A percentile compares a stretch with the other conserved stretches of the same genome.
phyloP scores from a whole-genome alignment of 805 yeast species.

The Schwanniomyces vanrijiae region DNA sequence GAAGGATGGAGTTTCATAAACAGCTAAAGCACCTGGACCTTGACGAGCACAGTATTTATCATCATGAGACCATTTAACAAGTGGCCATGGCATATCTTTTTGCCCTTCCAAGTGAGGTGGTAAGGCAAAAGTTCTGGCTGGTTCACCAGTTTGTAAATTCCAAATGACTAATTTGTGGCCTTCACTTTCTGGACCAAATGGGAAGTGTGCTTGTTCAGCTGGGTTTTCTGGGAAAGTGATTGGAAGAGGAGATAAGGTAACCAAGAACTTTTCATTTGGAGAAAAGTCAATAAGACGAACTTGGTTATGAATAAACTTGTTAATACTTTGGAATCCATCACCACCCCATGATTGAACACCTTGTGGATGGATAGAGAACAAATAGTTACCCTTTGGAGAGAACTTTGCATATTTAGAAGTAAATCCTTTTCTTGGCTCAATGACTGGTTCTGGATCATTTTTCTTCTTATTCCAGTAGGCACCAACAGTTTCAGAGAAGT shows the following conservation, averaged over 20 bases:
- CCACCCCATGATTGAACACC: slow-evolving; percentile 99
- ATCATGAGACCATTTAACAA: slow-evolving; percentile 92
- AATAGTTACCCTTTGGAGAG: slow-evolving; percentile 90
- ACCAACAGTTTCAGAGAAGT: slow-evolving; percentile 76
- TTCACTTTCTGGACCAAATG: slow-evolving; percentile 82
- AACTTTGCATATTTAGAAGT: slow-evolving; percentile 85
- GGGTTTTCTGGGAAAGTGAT: slow-evolving; percentile 63
- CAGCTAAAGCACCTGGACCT: slow-evolving; percentile 88
- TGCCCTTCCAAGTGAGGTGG: slow-evolving; percentile 68
- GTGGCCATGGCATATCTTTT: slow-evolving; percentile 89
- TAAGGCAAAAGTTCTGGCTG: slow-evolving; percentile 87
- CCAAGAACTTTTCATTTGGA: slow-evolving; percentile 86
- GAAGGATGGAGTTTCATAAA: slow-evolving; percentile 81
- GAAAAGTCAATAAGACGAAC: slow-evolving; percentile 89
- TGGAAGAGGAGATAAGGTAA: slow-evolving; percentile 87
- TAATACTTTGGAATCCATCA: slow-evolving; percentile 65
- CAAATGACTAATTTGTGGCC: slow-evolving; percentile 94
- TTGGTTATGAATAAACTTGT: slow-evolving; percentile 82
- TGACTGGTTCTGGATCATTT: slow-evolving; percentile 69
- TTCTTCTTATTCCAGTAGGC: slow-evolving; percentile 83
- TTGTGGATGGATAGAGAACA: slow-evolving; percentile 86
- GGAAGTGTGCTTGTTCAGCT: slow-evolving; percentile 66
- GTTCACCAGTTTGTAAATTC: slow-evolving; percentile 82
- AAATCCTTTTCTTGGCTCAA: slow-evolving; percentile 81
- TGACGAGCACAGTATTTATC: slow-evolving; percentile 93